Evolutionary conservation across 148 eudicot species (phyloP), one percentile per base, ranked within the genome.

Genomic region (Chenopodium berlandieri): DNA sequence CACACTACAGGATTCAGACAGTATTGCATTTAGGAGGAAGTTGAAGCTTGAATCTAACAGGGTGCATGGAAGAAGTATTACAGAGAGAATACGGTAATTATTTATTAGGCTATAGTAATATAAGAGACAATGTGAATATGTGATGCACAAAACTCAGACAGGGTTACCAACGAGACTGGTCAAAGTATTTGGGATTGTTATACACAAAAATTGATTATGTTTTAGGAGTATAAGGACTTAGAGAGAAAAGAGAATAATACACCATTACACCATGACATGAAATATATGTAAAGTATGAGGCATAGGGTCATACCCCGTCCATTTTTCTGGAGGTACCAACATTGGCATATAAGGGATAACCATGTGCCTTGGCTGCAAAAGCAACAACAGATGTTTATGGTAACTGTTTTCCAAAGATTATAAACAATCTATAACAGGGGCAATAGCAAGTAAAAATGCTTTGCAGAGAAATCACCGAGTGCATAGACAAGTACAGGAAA

Each of bases 261-360:
- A 31, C 40, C 30, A 46, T 27, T 25, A 50, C 9, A 31, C 40
- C 30, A 46, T 27, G 46, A 75, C 52, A 67, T 48, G 62, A 54
- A 22, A 46, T 64, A 16, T 44, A 75, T 70, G 76, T 73, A 9
- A 37, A 69, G 11, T 79, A 68, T 27, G 75, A 37, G 4, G 48
- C 64, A 79, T 91, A 92, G 14, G 4, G 27, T 31, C 77, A 75
- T 94, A 95, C 99, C 98, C 90, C 66, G 91, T 88, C 99, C 99
- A 95, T 87, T 92, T 91, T 86, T 86, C 87, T 80, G 99, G 99
- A 85, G 97, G 99, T 81, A 95, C 89, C 83, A 95, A 84, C 99
- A 95, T 95, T 71, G 99, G 99, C 97, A 95, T 94, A 79, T 95
- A 95, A 73, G 99, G 99, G 78, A 95, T 92, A 77, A 94, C 94